These are phyloP conservation scores for Aspergillus ibericus DNA, from an alignment of 2,329 filamentous ascomycete genomes.

Conservation along the genomic window DNA sequence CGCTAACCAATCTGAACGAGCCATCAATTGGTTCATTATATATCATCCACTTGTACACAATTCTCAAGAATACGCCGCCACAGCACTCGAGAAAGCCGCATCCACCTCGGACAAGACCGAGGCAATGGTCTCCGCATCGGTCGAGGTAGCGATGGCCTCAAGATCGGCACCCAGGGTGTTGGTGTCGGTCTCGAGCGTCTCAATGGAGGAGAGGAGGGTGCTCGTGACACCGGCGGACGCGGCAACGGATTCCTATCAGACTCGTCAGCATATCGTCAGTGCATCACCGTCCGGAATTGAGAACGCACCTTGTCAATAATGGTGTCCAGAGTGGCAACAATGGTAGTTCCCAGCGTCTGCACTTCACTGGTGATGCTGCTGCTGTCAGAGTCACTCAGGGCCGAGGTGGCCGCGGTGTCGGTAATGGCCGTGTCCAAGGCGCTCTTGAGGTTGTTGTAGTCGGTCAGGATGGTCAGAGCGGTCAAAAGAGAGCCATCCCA, in stretches of 20 bases:
- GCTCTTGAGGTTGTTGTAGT: conserved; percentile 2
- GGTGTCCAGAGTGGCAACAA: not conserved
- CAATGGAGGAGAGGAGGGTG: not conserved
- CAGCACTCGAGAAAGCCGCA: not conserved
- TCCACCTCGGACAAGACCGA: not conserved
- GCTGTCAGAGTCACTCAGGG: not conserved
- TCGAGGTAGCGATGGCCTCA: not conserved
- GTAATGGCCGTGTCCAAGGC: not conserved
- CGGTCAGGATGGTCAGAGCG: not conserved
- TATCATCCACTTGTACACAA: no score
- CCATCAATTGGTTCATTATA: no score
- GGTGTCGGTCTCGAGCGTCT: not conserved
- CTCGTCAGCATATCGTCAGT: not conserved
- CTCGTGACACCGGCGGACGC: not conserved
- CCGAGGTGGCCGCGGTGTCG: not conserved
- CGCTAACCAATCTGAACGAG: no score
- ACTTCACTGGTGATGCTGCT: not conserved
- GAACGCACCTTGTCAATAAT: not conserved
- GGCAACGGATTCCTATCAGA: not conserved
- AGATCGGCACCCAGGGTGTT: not conserved
- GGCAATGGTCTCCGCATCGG: not conserved
- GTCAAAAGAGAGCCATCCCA: not conserved
- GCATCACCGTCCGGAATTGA: not conserved
- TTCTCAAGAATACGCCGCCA: not conserved
- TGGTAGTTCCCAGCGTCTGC: not conserved